Evolutionary conservation across 306 rosid genomes (phyloP).

Genomic region (Vachellia pachyceras): DNA sequence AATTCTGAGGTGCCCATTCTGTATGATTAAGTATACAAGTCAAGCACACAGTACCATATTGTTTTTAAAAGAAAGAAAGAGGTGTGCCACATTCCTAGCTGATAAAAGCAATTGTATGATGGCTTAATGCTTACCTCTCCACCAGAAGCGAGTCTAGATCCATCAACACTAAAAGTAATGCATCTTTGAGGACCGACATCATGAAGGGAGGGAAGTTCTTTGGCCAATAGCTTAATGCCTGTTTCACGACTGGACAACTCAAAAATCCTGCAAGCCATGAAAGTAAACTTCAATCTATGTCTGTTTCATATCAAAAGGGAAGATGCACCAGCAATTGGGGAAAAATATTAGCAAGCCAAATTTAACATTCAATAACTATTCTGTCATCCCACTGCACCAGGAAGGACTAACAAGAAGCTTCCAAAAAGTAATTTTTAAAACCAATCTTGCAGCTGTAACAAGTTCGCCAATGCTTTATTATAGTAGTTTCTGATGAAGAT

Average conservation of each 20-base stretch:
- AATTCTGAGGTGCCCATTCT: slow-evolving; percentile 93
- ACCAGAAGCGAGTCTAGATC: slow-evolving; percentile 90
- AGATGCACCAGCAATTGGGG: slow-evolving; percentile 14
- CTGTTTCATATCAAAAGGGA: background rate
- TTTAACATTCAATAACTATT: slow-evolving; percentile 15
- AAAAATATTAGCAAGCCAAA: slow-evolving; percentile 14
- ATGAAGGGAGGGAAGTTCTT: slow-evolving; percentile 60
- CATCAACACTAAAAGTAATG: slow-evolving; percentile 84
- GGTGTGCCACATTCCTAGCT: slow-evolving; percentile 1
- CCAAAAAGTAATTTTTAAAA: slow-evolving; percentile 8
- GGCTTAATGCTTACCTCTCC: slow-evolving; percentile 65
- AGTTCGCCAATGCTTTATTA: background rate
- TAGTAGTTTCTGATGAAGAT: background rate
- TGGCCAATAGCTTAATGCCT: slow-evolving; percentile 65
- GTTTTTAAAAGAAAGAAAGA: background rate
- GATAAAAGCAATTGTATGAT: slow-evolving; percentile 25
- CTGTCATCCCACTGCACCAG: slow-evolving; percentile 13
- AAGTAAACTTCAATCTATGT: slow-evolving; percentile 29
- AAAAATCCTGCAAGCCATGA: slow-evolving; percentile 58
- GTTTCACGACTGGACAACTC: slow-evolving; percentile 66
- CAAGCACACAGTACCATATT: slow-evolving; percentile 34
- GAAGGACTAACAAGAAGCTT: slow-evolving; percentile 21
- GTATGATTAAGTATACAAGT: slow-evolving; percentile 39
- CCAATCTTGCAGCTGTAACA: background rate
- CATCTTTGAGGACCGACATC: slow-evolving; percentile 74